A percentile compares a stretch with the other conserved stretches of the same genome.
Conservation (phyloP, 257 asterid species). For the Henckelia pumila region DNA sequence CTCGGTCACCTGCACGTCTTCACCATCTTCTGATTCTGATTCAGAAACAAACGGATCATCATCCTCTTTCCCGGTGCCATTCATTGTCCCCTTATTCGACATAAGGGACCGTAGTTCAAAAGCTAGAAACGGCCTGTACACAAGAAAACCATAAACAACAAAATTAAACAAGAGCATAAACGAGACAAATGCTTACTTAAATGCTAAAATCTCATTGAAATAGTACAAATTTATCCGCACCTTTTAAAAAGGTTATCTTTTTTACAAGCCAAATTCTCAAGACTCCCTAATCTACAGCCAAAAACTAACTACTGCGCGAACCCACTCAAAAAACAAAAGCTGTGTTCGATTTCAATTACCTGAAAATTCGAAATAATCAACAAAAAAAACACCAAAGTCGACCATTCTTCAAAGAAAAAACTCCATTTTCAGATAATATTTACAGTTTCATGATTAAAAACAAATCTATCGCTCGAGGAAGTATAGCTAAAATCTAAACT, state of each 20-base stretch:
- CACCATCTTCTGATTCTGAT: constrained; percentile 54
- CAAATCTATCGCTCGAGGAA: too few relatives aligned
- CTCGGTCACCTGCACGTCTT: constrained; percentile 51
- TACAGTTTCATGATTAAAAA: too few relatives aligned
- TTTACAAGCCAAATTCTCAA: neutral
- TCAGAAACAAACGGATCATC: constrained; percentile 53
- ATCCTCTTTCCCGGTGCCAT: constrained; percentile 30
- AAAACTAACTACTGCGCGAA: neutral
- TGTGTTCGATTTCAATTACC: neutral
- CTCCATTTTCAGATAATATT: neutral
- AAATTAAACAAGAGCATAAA: neutral
- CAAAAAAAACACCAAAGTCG: neutral
- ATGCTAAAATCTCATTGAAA: neutral
- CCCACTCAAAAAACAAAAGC: too few relatives aligned
- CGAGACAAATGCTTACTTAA: neutral
- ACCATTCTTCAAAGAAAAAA: neutral
- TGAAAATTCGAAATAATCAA: neutral
- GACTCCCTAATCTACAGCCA: neutral
- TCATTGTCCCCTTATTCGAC: constrained; percentile 10
- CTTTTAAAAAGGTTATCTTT: neutral
- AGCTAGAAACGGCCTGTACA: neutral
- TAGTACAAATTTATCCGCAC: neutral
- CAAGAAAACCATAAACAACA: constrained; percentile 40
- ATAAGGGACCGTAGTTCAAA: constrained; percentile 10
- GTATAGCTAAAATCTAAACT: too few relatives aligned